A percentile compares a stretch with the other conserved stretches of the same genome.
phyloP scores from a whole-genome alignment of 176 grass and related monocot genomes.

The maize (Zea mays) region DNA sequence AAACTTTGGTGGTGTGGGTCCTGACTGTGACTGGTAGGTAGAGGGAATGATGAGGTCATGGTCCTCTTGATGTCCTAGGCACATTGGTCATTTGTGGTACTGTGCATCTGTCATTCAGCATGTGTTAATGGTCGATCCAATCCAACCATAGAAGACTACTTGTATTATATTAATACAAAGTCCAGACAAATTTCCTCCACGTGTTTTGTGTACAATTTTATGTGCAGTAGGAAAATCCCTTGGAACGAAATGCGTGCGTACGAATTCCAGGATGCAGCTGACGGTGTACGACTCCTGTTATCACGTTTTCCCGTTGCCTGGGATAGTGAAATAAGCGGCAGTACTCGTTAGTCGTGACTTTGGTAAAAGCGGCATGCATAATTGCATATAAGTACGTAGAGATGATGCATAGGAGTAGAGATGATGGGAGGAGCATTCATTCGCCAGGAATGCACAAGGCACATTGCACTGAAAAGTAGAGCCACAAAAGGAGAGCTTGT shows the following conservation, averaged over 20 bases:
- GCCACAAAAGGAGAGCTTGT: not conserved
- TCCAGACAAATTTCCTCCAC: not conserved
- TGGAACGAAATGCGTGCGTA: not conserved
- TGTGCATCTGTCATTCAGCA: constrained; percentile 1
- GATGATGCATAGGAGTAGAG: not conserved
- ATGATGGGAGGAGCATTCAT: not conserved
- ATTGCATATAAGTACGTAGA: too few species aligned
- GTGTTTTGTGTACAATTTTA: not conserved
- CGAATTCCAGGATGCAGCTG: too few species aligned
- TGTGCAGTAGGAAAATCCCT: not conserved
- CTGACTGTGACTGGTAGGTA: not conserved
- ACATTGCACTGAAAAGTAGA: not conserved
- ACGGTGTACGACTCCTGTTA: too few species aligned
- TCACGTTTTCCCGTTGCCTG: too few species aligned
- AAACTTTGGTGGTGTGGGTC: not conserved
- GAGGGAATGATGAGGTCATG: constrained; percentile 13
- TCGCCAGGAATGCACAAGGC: not conserved
- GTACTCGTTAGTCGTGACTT: too few species aligned
- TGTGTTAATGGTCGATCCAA: not conserved
- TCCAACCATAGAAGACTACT: not conserved
- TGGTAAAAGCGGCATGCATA: too few species aligned
- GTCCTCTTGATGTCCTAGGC: not conserved
- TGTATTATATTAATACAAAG: too few species aligned
- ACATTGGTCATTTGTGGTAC: not conserved
- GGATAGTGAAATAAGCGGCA: too few species aligned